phyloP scores from a whole-genome alignment of 257 asterid species.

The Rubia yunnanensis region DNA sequence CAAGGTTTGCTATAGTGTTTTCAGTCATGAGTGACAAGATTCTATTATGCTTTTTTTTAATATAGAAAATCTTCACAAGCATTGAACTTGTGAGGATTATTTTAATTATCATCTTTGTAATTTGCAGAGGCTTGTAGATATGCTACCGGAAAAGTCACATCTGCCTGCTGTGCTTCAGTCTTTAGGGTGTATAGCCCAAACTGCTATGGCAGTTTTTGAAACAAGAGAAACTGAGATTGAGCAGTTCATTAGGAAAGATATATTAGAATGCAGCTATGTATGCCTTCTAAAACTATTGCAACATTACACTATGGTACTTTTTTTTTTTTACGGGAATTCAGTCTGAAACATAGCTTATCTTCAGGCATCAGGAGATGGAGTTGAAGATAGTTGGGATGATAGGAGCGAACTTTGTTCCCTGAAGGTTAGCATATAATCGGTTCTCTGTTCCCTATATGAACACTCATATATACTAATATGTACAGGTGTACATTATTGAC shows the following conservation, averaged over 20 bases:
- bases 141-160: constrained; percentile 85
- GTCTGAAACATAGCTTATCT: constrained; percentile 17
- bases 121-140: constrained; percentile 84
- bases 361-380: constrained; percentile 56
- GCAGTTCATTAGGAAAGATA: constrained; percentile 62
- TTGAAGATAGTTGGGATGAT: constrained; percentile 72
- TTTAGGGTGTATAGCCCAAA: constrained; percentile 96
- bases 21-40: background rate
- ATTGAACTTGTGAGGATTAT: constrained; percentile 3
- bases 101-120: constrained; percentile 1
- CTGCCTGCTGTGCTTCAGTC: constrained; percentile 97
- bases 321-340: background rate
- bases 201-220: constrained; percentile 97
- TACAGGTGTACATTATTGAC: background rate
- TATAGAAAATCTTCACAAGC: background rate
- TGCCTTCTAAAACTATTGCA: constrained; percentile 20
- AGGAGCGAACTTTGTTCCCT: constrained; percentile 80
- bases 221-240: constrained; percentile 89
- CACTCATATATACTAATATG: background rate
- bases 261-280: constrained; percentile 72
- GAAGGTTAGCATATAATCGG: constrained; percentile 40
- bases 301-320: background rate
- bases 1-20: constrained; percentile 46
- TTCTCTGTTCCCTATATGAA: background rate
- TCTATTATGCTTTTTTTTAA: background rate